Conservation (phyloP, 1,284 basidiomycete genomes). For the Laetiporus sulphureus region DNA sequence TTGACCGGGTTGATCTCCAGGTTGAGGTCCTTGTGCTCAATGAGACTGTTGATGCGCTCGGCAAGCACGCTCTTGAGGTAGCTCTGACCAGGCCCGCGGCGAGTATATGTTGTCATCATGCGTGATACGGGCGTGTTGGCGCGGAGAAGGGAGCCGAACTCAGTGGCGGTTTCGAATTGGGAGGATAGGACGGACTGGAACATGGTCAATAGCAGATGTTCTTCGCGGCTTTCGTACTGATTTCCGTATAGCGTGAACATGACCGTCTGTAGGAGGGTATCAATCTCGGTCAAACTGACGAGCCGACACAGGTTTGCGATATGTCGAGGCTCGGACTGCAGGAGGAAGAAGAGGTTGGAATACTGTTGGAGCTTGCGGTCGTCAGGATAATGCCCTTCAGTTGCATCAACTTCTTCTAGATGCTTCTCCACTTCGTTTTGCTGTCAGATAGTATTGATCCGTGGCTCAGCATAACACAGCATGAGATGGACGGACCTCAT, state of each 20-base stretch:
- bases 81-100: conserved; percentile 95
- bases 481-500: conserved; percentile 76
- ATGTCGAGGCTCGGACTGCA: conserved; percentile 96
- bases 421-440: conserved; percentile 93
- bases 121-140: conserved; percentile 98
- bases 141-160: conserved; percentile 94
- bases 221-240: conserved; percentile 98
- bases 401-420: conserved; percentile 90
- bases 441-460: conserved; percentile 34
- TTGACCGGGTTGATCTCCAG: conserved; percentile 98
- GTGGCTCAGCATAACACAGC: no score
- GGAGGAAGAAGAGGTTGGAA: conserved; percentile 96
- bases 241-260: conserved; percentile 99
- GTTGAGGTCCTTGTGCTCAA: conserved; percentile 98
- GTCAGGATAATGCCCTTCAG: conserved; percentile 86
- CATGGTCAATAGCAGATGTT: conserved; percentile 98
- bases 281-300: conserved; percentile 94
- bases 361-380: conserved; percentile 94
- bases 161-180: conserved; percentile 97
- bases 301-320: conserved; percentile 96
- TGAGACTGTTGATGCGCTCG: conserved; percentile 96
- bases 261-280: conserved; percentile 98
- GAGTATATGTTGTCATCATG: conserved; percentile 99
- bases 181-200: conserved; percentile 97
- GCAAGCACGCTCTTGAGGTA: conserved; percentile 97